These are phyloP conservation scores for Candida maris DNA, from an alignment of 805 yeast species.

Conservation along the genomic window DNA sequence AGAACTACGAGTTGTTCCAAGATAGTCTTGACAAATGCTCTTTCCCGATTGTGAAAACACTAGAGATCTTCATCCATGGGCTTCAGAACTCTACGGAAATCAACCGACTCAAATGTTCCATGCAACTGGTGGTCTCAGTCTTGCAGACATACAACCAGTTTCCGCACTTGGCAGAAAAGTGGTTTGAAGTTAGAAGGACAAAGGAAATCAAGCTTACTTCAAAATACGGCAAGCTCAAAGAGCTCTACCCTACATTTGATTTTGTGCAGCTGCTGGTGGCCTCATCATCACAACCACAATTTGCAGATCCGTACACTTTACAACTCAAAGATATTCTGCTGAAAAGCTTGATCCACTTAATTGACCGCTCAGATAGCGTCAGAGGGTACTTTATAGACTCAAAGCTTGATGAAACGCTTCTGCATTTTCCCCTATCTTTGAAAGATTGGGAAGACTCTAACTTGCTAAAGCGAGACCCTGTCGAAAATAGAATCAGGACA, in stretches of 20 bases:
- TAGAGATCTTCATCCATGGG: slow-evolving; percentile 13
- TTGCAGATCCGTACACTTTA: slow-evolving; percentile 6
- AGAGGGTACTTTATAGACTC: slow-evolving; percentile 12
- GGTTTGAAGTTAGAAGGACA: slow-evolving; percentile 13
- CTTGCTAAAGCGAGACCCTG: slow-evolving; percentile 12
- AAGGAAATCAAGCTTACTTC: slow-evolving; percentile 5
- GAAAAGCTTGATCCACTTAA: slow-evolving; percentile 7
- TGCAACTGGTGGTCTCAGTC: slow-evolving; percentile 11
- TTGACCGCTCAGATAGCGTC: slow-evolving; percentile 6
- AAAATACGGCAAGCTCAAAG: slow-evolving; percentile 4
- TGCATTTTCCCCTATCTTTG: slow-evolving; percentile 13
- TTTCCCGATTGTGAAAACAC: slow-evolving; percentile 3
- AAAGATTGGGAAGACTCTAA: slow-evolving; percentile 7
- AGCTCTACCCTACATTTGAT: slow-evolving; percentile 17
- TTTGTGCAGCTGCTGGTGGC: slow-evolving; percentile 12
- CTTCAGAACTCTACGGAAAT: slow-evolving; percentile 11
- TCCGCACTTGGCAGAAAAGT: slow-evolving; percentile 15
- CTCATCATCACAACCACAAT: slow-evolving; percentile 4
- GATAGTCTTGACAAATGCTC: slow-evolving; percentile 11
- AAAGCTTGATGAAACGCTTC: slow-evolving; percentile 11
- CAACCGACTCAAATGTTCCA: slow-evolving; percentile 9
- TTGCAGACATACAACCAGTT: slow-evolving; percentile 11
- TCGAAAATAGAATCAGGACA: slow-evolving; percentile 13
- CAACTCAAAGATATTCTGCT: slow-evolving; percentile 11
- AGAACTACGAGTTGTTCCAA: slow-evolving; percentile 13